A percentile compares a stretch with the other conserved stretches of the same genome.
These are phyloP conservation scores for Senna tora DNA, from an alignment of 306 rosid genomes.

Conservation along the genomic window DNA sequence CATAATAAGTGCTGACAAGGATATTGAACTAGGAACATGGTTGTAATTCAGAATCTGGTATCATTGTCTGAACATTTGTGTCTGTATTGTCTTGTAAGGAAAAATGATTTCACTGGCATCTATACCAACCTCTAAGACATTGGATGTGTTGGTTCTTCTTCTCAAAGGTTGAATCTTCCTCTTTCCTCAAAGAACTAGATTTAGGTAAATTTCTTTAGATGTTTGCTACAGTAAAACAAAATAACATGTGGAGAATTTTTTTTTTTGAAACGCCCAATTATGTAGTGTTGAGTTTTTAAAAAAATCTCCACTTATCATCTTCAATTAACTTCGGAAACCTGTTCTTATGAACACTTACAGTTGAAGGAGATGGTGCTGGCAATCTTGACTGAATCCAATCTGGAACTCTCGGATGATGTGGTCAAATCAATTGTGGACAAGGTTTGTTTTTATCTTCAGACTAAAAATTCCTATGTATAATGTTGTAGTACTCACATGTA, in stretches of 20 bases:
- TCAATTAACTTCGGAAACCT: constrained; percentile 11
- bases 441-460: constrained; percentile 26
- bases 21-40: constrained; percentile 4
- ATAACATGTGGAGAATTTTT: too few relatives aligned
- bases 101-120: neutral
- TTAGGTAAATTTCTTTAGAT: too few relatives aligned
- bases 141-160: neutral
- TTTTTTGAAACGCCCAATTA: too few relatives aligned
- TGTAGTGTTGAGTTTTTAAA: too few relatives aligned
- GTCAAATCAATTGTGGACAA: constrained; percentile 40
- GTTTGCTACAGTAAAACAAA: too few relatives aligned
- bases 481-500: constrained; percentile 26
- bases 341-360: constrained; percentile 22
- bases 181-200: neutral
- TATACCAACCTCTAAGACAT: neutral
- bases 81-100: neutral
- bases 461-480: neutral
- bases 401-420: constrained; percentile 40
- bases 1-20: neutral
- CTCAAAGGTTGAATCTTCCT: neutral
- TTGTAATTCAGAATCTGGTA: neutral
- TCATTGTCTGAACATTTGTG: neutral
- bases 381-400: constrained; percentile 38
- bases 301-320: neutral
- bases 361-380: constrained; percentile 45